phyloP scores from a whole-genome alignment of 345 rosid species.

The Raphanus sativus region DNA sequence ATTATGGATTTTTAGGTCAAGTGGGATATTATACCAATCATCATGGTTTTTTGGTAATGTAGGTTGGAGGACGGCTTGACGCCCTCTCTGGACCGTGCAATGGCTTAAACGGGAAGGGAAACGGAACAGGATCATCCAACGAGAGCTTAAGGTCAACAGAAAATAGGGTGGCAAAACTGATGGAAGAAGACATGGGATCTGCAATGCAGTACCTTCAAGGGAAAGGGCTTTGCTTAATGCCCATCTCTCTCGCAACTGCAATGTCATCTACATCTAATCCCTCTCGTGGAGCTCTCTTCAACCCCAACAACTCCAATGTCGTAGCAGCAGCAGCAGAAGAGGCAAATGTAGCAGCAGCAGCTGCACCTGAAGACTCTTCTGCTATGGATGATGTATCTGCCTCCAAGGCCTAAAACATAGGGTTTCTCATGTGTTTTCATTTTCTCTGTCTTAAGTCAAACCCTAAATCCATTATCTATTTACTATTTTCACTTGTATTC shows the following conservation, averaged over 20 bases:
- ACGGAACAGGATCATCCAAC: constrained; percentile 41
- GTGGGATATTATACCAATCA: background rate
- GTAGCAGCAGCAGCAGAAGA: background rate
- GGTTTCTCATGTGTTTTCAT: background rate
- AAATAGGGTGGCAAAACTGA: constrained; percentile 84
- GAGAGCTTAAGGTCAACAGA: constrained; percentile 71
- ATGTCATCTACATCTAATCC: background rate
- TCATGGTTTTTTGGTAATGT: constrained; percentile 5
- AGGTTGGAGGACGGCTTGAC: constrained; percentile 59
- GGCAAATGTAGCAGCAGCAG: background rate
- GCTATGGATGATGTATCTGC: background rate
- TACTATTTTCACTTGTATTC: background rate
- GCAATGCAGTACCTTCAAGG: background rate
- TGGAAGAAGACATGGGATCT: constrained; percentile 67
- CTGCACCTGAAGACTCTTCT: background rate
- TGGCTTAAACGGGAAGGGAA: constrained; percentile 40
- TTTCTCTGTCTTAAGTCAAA: background rate
- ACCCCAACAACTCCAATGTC: background rate
- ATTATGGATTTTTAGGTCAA: background rate
- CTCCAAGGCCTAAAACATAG: background rate
- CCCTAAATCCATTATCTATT: background rate
- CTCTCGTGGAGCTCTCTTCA: background rate
- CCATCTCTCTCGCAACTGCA: background rate
- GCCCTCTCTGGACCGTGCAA: constrained; percentile 36
- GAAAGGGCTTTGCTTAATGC: background rate